Conservation (phyloP, 163 green algal genomes). For the Coccomyxa subellipsoidea region DNA sequence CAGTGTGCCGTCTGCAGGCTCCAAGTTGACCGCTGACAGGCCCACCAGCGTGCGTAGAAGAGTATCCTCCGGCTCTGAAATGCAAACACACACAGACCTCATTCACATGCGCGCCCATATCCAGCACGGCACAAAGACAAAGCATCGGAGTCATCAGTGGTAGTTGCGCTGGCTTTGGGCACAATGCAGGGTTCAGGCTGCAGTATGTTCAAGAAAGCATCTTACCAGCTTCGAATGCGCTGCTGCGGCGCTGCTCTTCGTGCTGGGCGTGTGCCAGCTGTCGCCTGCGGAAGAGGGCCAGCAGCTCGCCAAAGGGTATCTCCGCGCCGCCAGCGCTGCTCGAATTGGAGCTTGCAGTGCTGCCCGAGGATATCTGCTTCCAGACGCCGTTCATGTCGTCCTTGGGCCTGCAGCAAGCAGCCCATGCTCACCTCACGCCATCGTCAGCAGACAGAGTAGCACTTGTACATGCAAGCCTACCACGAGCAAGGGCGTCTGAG, state of each 20-base stretch:
- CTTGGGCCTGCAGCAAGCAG: neutral
- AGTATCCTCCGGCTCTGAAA: neutral
- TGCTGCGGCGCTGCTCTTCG: neutral
- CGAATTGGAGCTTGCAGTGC: neutral
- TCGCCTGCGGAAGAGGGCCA: constrained; percentile 1
- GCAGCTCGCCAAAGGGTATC: neutral
- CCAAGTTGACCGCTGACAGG: neutral
- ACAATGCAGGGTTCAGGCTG: neutral
- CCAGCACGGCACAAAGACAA: neutral
- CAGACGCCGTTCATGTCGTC: neutral
- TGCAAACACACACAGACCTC: neutral
- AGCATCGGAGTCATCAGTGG: neutral
- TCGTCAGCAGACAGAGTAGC: no score
- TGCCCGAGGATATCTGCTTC: neutral
- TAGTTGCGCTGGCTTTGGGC: no score
- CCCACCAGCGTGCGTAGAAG: neutral
- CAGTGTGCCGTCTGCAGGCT: neutral
- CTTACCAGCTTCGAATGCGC: neutral
- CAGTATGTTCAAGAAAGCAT: neutral
- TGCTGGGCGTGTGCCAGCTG: constrained; percentile 2
- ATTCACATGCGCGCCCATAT: no score
- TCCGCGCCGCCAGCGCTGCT: neutral
- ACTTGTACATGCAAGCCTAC: no score
- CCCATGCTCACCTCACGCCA: neutral
- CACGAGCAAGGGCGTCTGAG: no score